phyloP scores from a whole-genome alignment of 805 yeast genomes.

The Torulaspora maleeae region DNA sequence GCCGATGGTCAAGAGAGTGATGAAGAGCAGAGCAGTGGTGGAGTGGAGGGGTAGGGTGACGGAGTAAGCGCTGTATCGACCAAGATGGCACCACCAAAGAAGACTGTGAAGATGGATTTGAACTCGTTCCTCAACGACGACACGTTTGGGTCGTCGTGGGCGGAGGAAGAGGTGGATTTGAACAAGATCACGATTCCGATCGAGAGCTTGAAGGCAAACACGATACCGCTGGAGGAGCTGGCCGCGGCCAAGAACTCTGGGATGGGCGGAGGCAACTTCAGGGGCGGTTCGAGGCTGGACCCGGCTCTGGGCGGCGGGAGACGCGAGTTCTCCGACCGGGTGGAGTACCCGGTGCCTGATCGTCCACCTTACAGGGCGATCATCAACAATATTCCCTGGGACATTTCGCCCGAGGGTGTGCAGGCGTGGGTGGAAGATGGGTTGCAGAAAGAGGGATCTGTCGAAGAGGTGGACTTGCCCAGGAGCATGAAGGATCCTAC shows the following conservation, averaged over 20 bases:
- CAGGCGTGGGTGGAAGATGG: conserved; percentile 56
- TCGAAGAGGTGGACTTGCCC: conserved; percentile 67
- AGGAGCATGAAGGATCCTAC: conserved; percentile 57
- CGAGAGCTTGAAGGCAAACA: conserved; percentile 27
- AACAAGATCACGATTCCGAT: conserved; percentile 54
- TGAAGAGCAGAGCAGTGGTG: neutral
- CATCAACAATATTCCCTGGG: conserved; percentile 81
- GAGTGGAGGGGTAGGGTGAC: neutral
- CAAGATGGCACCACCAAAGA: conserved; percentile 38
- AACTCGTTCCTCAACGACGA: conserved; percentile 79
- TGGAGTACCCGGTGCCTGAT: conserved; percentile 83
- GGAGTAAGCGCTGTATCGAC: neutral
- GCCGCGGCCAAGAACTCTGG: conserved; percentile 26
- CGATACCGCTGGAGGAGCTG: conserved; percentile 31
- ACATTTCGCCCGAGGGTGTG: conserved; percentile 60
- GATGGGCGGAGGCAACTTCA: conserved; percentile 23
- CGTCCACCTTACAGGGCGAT: conserved; percentile 90
- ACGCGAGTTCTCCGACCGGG: conserved; percentile 44
- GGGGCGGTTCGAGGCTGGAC: conserved; percentile 32
- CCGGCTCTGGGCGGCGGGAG: conserved; percentile 37
- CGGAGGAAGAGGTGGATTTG: conserved; percentile 76
- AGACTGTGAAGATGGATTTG: conserved; percentile 75
- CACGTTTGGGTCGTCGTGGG: conserved; percentile 72
- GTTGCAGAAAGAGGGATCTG: conserved; percentile 48
- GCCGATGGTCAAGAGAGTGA: neutral